Percentiles rank a stretch among this genome's conserved stretches.
These are phyloP conservation scores for Neurospora sp. DNA, from an alignment of 495 filamentous ascomycete genomes.

Conservation along the genomic window DNA sequence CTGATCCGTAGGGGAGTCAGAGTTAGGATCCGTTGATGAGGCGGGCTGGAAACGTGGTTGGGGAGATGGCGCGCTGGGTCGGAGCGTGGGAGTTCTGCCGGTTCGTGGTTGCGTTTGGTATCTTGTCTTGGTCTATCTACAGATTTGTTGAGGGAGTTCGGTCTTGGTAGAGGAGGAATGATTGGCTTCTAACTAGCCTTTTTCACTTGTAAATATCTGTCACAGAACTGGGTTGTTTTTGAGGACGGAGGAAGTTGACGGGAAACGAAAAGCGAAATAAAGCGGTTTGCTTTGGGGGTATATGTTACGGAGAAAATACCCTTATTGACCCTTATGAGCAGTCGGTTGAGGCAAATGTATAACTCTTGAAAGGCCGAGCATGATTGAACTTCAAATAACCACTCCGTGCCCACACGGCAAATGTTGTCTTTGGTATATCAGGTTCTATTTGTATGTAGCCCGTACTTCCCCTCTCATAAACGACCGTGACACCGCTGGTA, in stretches of 20 bases:
- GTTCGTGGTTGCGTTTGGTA: not conserved
- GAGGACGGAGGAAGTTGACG: not conserved
- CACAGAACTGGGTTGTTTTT: not conserved
- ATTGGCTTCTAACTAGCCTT: not conserved
- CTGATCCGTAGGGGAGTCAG: conserved; percentile 11
- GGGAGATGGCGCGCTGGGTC: not conserved
- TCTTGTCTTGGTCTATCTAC: not conserved
- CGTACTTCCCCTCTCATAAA: not conserved
- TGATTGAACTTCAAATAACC: not conserved
- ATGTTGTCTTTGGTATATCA: not conserved
- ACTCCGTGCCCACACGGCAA: not conserved
- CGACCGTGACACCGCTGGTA: not conserved
- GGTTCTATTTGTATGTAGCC: not conserved
- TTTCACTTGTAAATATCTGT: not conserved
- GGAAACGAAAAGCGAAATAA: not conserved
- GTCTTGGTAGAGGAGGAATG: not conserved
- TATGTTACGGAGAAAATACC: not conserved
- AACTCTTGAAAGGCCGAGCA: not conserved
- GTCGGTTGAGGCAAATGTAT: not conserved
- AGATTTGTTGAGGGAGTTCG: not conserved
- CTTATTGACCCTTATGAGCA: not conserved
- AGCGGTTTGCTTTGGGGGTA: not conserved
- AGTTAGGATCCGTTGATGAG: not conserved
- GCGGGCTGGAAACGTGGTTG: not conserved
- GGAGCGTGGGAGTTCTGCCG: not conserved